Evolutionary conservation across 257 asterid genomes (phyloP), one percentile per base, ranked within the genome.

Genomic region (Solanum bulbocastanum): DNA sequence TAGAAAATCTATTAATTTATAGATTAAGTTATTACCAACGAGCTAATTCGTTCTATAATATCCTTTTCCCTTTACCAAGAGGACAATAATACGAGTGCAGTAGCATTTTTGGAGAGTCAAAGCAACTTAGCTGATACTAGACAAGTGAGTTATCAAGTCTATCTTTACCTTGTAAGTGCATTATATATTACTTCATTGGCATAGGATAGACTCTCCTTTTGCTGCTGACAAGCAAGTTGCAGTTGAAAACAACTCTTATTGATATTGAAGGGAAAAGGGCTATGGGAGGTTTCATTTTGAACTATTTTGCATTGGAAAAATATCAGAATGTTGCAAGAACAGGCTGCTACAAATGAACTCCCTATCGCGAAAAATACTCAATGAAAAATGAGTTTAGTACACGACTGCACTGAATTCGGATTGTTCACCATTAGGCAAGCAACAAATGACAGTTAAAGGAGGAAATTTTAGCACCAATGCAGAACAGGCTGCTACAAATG

Each of bases 401-500:
- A 60, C 30, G 14, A 60, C 10, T 60, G 15, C 30, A 60, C 27
- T 58, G 25, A 8, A 8, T 58, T 58, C 5, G 12, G 25, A 8
- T 60, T 60, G 68, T 22, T 60, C 68, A 60, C 97, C 98, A 92
- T 93, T 1, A 88, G 71, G 3, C 94, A 95, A 0, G 91, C 92
- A 1, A 94, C 89, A 86, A 92, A 71, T 4, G 98, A 91, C 95
- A 92, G 93, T 23, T 96, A 96, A 5, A 91, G 84, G 44, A 93
- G 91, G 89, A 91, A 93, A 86, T 15, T 93, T 90, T 18, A 97
- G 96, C 33, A 92, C 94, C 4, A 95, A 37, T 2, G 97, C 90
- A 18, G 95, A 91, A 27, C 93, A 92, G 81, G 96, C 95, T 1
- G 95, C 95, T 0, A 94, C 96, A 10, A 96, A 94, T 23, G 99